Evolutionary conservation across 208 protist genomes (phyloP), one percentile per base, ranked within the genome.

Genomic region (Acanthamoeba lenticulata): DNA sequence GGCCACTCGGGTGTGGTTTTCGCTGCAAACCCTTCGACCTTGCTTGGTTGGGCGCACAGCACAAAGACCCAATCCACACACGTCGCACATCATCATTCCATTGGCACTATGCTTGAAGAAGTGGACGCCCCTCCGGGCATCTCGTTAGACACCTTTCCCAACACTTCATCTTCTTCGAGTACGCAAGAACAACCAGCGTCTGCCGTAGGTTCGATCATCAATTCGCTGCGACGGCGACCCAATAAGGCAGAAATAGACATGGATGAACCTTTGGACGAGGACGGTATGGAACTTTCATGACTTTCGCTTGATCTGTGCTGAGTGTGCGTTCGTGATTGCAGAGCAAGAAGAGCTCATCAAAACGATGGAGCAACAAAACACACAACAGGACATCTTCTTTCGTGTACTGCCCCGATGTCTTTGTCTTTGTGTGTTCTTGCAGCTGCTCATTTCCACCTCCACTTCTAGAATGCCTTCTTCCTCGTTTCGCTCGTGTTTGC

Each of bases 101-200:
- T n/a, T n/a, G n/a, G n/a, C n/a, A 72, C 32, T n/a, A 86, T 86
- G 77, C 45, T 86, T 2, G 77, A 86, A 57, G 77, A 86, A 57
- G 77, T 86, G 24, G 77, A 86, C 44, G 44, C 42, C 40, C 77
- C 77, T 36, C 38, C 77, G 1, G 69, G 69, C 17, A 24, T 79
- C 15, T 27, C 77, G 15, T 13, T 86, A 44, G 77, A 86, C 77
- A 21, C 44, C 3, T 47, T 86, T 15, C 77, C 77, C 13, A 17
- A 44, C 69, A 34, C 9, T n/a, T n/a, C 69, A 4, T 36, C 77
- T 4, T 4, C 42, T 24, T 11, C 42, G 6, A 15, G 42, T 27
- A 6, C 40, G 0, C 15, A 21, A 27, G 52, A 21, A 60, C 21
- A 11, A 11, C 11, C 52, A 27, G 24, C 24, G 1, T 86, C 77